phyloP scores from a whole-genome alignment of 2,329 filamentous ascomycete species.

The Macroventuria anomochaeta region DNA sequence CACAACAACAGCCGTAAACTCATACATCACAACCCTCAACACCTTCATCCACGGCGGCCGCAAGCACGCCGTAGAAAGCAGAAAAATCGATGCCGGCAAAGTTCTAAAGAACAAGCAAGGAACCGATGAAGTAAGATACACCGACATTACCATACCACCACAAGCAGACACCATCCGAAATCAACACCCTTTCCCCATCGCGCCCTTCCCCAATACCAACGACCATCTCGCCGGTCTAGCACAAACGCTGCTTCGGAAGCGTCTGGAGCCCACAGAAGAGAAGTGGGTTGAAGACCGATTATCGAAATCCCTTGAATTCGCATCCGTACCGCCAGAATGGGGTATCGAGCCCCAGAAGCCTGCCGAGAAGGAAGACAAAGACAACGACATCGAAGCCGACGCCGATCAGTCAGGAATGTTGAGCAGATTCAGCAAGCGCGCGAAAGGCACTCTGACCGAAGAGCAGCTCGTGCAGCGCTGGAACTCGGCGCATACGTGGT shows the following conservation, averaged over 20 bases:
- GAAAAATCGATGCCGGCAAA: constrained; percentile 24
- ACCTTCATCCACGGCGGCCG: constrained; percentile 32
- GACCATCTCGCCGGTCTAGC: constrained; percentile 28
- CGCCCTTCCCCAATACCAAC: constrained; percentile 31
- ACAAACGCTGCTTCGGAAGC: constrained; percentile 35
- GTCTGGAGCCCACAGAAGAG: constrained; percentile 34
- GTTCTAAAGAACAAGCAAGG: constrained; percentile 9
- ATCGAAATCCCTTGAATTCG: constrained; percentile 37
- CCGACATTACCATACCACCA: constrained; percentile 6
- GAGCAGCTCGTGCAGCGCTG: constrained; percentile 31
- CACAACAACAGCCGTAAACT: constrained; percentile 23
- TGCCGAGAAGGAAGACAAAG: constrained; percentile 19
- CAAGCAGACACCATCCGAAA: constrained; percentile 24
- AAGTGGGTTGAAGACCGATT: constrained; percentile 41
- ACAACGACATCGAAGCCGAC: constrained; percentile 19
- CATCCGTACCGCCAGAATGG: constrained; percentile 40
- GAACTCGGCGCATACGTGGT: constrained; percentile 29
- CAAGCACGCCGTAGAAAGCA: constrained; percentile 21
- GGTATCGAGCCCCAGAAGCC: constrained; percentile 31
- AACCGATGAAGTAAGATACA: constrained; percentile 4
- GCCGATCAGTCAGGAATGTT: constrained; percentile 15
- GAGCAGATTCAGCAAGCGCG: constrained; percentile 23
- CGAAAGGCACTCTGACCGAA: constrained; percentile 27
- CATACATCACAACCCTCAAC: constrained; percentile 27
- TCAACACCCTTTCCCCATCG: constrained; percentile 35